Base-by-base conservation (phyloP, 2,329 filamentous ascomycete species). In the Rhinocladiella mackenziei region DNA sequence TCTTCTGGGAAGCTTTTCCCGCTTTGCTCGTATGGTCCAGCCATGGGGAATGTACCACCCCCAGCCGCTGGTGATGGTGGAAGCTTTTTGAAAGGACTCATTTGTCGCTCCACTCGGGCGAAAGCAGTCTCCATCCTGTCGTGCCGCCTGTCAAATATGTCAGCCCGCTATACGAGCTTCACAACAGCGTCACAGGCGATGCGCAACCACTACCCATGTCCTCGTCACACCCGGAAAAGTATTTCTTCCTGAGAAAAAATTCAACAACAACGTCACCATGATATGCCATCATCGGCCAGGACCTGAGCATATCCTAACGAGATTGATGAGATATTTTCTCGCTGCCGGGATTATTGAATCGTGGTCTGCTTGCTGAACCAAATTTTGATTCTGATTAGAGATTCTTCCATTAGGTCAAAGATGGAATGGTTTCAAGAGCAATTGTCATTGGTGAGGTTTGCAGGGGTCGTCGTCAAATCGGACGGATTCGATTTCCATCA, bases 91-190 rank as follows among this genome's bases (percentile, higher is more conserved):
- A 38, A 37, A 33, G 22, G 30, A 39, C 23, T 28, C 38, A 20
- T 17, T 37, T 39, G n/a, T n/a, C n/a, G n/a, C 31, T 45, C 42
- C 38, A 36, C 38, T 28, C 20, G 32, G 39, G 40, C 15, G 22
- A 47, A 38, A 43, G 39, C 42, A 26, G 39, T 35, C 31, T 39
- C 28, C 28, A 25, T 47, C 23, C 39, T 42, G 48, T 34, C 25
- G 48, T 51, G 48, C 41, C 36, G 45, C 39, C 36, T 48, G 48
- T 51, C 48, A 35, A 46, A 47, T 20, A 22, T 44, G 39, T 34
- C 41, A 43, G 33, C 37, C 44, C 40, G 40, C 37, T 47, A 44
- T 51, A 31, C 36, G 14, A 48, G 43, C 28, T 33, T 39, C 20
- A 29, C 35, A 18, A 38, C 29, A 19, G 23, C 32, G 11, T 36